Conservation (phyloP, 805 yeast genomes). For the Wickerhamomyces strasburgensis region DNA sequence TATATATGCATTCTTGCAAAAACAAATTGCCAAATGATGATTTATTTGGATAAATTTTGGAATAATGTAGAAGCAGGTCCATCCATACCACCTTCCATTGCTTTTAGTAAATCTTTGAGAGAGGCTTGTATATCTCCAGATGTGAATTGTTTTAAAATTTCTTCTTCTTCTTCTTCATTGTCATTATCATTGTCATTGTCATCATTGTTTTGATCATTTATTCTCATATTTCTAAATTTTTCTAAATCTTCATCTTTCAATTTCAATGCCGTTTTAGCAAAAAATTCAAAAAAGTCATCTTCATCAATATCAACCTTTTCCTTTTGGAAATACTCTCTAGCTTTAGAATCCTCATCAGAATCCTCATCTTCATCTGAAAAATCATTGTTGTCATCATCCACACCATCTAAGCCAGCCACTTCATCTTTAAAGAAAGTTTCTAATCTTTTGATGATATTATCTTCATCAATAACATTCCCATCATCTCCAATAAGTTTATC, state of each 20-base stretch:
- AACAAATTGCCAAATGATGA: neutral
- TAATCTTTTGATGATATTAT: slow-evolving; percentile 24
- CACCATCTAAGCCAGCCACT: slow-evolving; percentile 22
- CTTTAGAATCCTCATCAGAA: slow-evolving; percentile 23
- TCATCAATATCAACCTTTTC: slow-evolving; percentile 48
- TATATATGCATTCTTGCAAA: too few relatives aligned
- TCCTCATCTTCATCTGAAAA: slow-evolving; percentile 2
- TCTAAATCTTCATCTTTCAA: slow-evolving; percentile 42
- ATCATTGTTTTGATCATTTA: slow-evolving; percentile 7
- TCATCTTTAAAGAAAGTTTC: slow-evolving; percentile 22
- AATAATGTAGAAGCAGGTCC: slow-evolving; percentile 36
- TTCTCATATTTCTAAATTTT: slow-evolving; percentile 23
- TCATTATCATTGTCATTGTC: slow-evolving; percentile 14
- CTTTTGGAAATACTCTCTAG: slow-evolving; percentile 25
- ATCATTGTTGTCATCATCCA: slow-evolving; percentile 5
- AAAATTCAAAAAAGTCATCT: slow-evolving; percentile 67
- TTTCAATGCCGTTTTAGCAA: slow-evolving; percentile 49
- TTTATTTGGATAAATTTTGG: slow-evolving; percentile 16
- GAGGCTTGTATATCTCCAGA: slow-evolving; percentile 11
- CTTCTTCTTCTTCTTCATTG: slow-evolving; percentile 19
- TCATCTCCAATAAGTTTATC: slow-evolving; percentile 8
- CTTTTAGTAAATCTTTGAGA: slow-evolving; percentile 24
- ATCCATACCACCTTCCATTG: slow-evolving; percentile 26
- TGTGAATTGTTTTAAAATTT: slow-evolving; percentile 4
- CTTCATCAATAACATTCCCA: slow-evolving; percentile 12